Evolutionary conservation across 2,329 filamentous ascomycete species (phyloP).

Genomic region (Colletotrichum camelliae): DNA sequence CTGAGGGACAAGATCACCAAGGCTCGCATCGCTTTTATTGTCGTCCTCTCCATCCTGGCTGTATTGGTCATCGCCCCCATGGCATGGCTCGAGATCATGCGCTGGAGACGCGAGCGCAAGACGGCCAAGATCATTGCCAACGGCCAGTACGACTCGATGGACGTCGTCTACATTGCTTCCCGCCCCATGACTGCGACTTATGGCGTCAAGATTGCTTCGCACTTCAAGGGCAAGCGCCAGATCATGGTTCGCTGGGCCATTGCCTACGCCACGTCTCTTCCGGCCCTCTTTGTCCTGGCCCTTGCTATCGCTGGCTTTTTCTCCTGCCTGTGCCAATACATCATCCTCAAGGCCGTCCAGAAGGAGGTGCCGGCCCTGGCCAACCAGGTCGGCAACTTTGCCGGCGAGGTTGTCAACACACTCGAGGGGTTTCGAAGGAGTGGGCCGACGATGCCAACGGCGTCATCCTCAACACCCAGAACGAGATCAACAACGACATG

Average conservation of each 20-base stretch:
- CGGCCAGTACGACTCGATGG: constrained; percentile 78
- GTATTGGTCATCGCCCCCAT: constrained; percentile 78
- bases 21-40: constrained; percentile 78
- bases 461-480: constrained; percentile 73
- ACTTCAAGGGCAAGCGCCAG: constrained; percentile 70
- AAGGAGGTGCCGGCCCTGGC: constrained; percentile 79
- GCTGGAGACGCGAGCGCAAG: constrained; percentile 76
- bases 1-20: constrained; percentile 70
- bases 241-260: constrained; percentile 82
- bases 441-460: constrained; percentile 82
- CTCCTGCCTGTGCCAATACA: constrained; percentile 81
- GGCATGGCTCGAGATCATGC: constrained; percentile 79
- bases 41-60: constrained; percentile 74
- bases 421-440: constrained; percentile 75
- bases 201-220: constrained; percentile 73
- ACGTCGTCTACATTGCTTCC: constrained; percentile 87
- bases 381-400: constrained; percentile 77
- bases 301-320: constrained; percentile 84
- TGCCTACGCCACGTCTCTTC: constrained; percentile 84
- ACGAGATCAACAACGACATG: constrained; percentile 82
- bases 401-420: constrained; percentile 75
- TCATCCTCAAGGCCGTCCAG: constrained; percentile 76
- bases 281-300: constrained; percentile 85
- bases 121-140: constrained; percentile 70
- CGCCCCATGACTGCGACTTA: constrained; percentile 76